phyloP scores from a whole-genome alignment of 768 basidiomycete species.

The Pulveroboletus sp. region DNA sequence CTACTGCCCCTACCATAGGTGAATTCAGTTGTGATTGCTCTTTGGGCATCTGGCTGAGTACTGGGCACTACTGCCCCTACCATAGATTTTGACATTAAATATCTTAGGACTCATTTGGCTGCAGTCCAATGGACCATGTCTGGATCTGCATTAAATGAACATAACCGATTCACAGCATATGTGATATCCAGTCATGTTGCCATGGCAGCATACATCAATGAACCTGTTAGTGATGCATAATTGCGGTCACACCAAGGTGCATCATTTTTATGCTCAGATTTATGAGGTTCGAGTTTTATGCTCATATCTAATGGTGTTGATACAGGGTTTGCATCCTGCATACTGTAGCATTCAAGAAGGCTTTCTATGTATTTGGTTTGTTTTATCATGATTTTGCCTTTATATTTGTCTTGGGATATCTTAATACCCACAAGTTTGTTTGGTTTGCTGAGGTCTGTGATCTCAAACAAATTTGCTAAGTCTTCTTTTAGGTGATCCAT shows the following conservation, averaged over 20 bases:
- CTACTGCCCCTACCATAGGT: too few species aligned
- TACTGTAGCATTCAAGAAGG: neutral
- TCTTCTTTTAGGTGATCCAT: neutral
- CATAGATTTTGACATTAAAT: too few species aligned
- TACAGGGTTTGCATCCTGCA: conserved; percentile 1
- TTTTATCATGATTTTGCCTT: neutral
- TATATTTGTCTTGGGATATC: neutral
- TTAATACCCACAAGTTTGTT: conserved; percentile 18
- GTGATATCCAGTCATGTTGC: conserved; percentile 13
- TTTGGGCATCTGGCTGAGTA: too few species aligned
- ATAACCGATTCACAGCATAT: neutral
- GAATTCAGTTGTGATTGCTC: too few species aligned
- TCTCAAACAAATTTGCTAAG: conserved; percentile 1
- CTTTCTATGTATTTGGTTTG: conserved; percentile 10
- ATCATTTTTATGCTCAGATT: rapidly evolving
- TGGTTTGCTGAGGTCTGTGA: conserved; percentile 15
- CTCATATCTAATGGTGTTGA: conserved; percentile 1
- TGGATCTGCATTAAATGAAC: conserved; percentile 6
- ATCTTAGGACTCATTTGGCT: conserved; percentile 14
- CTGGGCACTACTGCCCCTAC: too few species aligned
- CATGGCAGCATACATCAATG: conserved; percentile 21
- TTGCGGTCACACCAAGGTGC: neutral
- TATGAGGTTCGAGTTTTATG: neutral
- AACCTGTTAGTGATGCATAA: conserved; percentile 12
- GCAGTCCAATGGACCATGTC: conserved; percentile 7